Evolutionary conservation across 108 stramenopile genomes (phyloP).

Genomic region (Seminavis robusta): DNA sequence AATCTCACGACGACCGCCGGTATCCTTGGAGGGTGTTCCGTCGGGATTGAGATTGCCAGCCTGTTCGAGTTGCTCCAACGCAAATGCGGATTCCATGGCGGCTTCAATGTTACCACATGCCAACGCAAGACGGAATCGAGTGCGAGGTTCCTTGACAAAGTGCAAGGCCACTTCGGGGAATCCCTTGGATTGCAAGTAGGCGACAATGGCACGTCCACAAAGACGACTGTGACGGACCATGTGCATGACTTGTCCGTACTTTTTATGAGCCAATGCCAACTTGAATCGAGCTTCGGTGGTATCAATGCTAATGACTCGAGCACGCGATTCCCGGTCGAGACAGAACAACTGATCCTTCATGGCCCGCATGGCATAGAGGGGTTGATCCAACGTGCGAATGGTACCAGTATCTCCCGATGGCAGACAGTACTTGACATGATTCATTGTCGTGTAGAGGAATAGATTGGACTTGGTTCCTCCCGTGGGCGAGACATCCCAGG

Average conservation of each 20-base stretch:
- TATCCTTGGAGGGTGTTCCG: slow-evolving; percentile 69
- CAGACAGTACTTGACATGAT: slow-evolving; percentile 98
- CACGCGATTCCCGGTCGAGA: slow-evolving; percentile 94
- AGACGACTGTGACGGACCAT: slow-evolving; percentile 93
- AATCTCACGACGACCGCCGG: slow-evolving; percentile 73
- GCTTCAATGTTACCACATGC: slow-evolving; percentile 99
- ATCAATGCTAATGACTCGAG: slow-evolving; percentile 86
- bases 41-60: slow-evolving; percentile 8
- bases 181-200: slow-evolving; percentile 96
- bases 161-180: slow-evolving; percentile 99
- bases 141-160: slow-evolving; percentile 95
- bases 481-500: slow-evolving; percentile 88
- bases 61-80: slow-evolving; percentile 61
- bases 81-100: slow-evolving; percentile 95
- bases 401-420: slow-evolving; percentile 96
- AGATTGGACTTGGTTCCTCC: slow-evolving; percentile 80
- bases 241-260: slow-evolving; percentile 97
- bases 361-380: slow-evolving; percentile 91
- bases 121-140: slow-evolving; percentile 94
- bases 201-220: slow-evolving; percentile 96
- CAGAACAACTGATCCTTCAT: slow-evolving; percentile 89
- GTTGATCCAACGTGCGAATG: slow-evolving; percentile 94
- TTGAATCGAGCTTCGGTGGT: slow-evolving; percentile 97
- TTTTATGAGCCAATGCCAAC: slow-evolving; percentile 82
- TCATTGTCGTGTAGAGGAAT: slow-evolving; percentile 95